Evolutionary conservation across 1,284 basidiomycete species (phyloP).

Genomic region (Malassezia globosa): DNA sequence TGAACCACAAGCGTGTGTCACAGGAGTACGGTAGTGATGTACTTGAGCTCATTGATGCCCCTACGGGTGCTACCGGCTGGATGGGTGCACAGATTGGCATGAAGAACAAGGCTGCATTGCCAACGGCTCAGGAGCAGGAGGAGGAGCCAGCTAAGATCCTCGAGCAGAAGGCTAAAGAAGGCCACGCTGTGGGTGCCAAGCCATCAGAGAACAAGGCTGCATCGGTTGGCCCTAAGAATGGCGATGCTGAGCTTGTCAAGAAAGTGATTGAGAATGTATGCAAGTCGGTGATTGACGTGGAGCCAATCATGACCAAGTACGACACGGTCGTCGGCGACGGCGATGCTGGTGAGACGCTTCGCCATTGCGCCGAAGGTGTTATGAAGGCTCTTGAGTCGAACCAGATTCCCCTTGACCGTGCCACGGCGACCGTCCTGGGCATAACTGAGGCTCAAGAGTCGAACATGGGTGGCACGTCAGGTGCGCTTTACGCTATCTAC

Average conservation of each 20-base stretch:
- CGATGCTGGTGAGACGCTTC: slow-evolving; percentile 45
- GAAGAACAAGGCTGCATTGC: slow-evolving; percentile 29
- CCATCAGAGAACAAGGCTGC: slow-evolving; percentile 23
- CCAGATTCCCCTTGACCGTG: slow-evolving; percentile 34
- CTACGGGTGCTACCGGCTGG: slow-evolving; percentile 50
- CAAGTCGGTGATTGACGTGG: slow-evolving; percentile 46
- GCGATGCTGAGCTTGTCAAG: slow-evolving; percentile 32
- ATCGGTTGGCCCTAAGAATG: slow-evolving; percentile 30
- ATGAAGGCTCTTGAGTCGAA: slow-evolving; percentile 32
- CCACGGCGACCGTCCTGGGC: slow-evolving; percentile 37
- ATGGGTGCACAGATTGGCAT: slow-evolving; percentile 46
- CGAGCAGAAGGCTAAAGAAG: slow-evolving; percentile 26
- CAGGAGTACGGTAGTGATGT: slow-evolving; percentile 44
- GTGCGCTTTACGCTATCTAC: slow-evolving; percentile 54
- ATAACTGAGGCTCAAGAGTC: slow-evolving; percentile 42
- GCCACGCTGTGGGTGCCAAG: slow-evolving; percentile 36
- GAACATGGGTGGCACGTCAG: slow-evolving; percentile 48
- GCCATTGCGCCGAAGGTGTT: slow-evolving; percentile 32
- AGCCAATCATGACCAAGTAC: slow-evolving; percentile 50
- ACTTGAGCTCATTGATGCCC: slow-evolving; percentile 49
- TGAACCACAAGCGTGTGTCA: slow-evolving; percentile 49
- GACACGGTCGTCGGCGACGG: slow-evolving; percentile 49
- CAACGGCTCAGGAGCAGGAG: slow-evolving; percentile 17
- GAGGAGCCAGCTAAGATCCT: slow-evolving; percentile 37
- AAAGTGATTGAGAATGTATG: slow-evolving; percentile 46